Evolutionary conservation across 139 green algal species (phyloP), one percentile per base, ranked within the genome.

Genomic region (Chlorella sp.): DNA sequence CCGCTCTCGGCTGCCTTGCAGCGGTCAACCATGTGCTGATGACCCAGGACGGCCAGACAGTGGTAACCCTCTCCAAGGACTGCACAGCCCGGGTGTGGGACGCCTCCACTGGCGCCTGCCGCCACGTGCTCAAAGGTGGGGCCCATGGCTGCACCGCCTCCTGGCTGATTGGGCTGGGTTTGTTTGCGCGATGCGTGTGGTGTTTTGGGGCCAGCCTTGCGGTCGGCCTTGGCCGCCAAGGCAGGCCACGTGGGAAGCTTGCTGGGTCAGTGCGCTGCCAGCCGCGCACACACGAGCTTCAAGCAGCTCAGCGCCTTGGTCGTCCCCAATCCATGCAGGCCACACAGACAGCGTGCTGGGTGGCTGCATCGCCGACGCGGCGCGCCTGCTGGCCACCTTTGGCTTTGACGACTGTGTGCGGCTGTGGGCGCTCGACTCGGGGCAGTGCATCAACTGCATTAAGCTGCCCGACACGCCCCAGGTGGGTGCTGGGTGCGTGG

Each of bases 51-150:
- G 91, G 91, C 28, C 62, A 34, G 28, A 84, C 56, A 7, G 84
- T 89, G 26, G 70, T 97, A 2, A 97, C 94, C 11, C 70, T 86
- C 36, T 91, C 85, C 6, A 94, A 96, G 72, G 95, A 98, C 87
- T 69, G 74, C 38, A 96, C 94, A 0, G 89, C 88, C 0, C 88
- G 94, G 0, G 89, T 96, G 51, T 98, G 95, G 95, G 88, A 93
- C 62, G 39, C 87, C 20, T 6, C 13, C 5, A 81, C 57, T 4
- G 90, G 90, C 5, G 39, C 34, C 20, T 93, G 89, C 75, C 60
- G 85, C 6, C 84, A 80, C 32, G 80, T 92, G 21, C 56, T 93
- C 34, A n/a, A 36, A 73, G 76, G 76, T 82, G 36, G 0, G n/a
- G n/a, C n/a, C n/a, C n/a, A n/a, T n/a, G n/a, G 44, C 9, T 51